These are phyloP conservation scores for Dendrocalamus sinicus DNA, from an alignment of 176 grass and related monocot species.

Conservation along the genomic window DNA sequence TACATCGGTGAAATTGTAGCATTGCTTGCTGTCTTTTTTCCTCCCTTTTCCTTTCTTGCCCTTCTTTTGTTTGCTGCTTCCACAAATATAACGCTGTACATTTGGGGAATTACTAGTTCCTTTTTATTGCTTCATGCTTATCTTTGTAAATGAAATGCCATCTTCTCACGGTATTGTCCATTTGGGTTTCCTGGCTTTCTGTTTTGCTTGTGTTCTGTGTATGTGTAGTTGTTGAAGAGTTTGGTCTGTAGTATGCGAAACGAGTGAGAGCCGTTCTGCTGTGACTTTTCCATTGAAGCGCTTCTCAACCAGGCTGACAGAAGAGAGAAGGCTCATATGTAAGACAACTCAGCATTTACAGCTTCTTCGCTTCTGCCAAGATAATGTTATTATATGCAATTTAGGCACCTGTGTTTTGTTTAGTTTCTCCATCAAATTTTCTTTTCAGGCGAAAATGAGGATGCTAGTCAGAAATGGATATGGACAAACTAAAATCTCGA, in stretches of 20 bases:
- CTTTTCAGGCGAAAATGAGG: constrained; percentile 39
- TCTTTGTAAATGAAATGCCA: constrained; percentile 37
- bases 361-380: neutral
- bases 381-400: neutral
- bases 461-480: neutral
- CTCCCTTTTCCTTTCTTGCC: neutral
- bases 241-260: too few relatives aligned
- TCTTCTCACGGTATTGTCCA: neutral
- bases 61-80: neutral
- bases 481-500: neutral
- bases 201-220: too few relatives aligned
- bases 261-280: neutral
- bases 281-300: constrained; percentile 2
- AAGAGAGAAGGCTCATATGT: neutral
- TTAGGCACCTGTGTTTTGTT: neutral
- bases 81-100: constrained; percentile 14
- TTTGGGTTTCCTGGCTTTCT: too few relatives aligned
- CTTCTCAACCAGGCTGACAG: neutral
- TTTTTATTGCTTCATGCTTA: neutral
- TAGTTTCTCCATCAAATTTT: constrained; percentile 15
- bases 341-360: neutral
- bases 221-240: too few relatives aligned
- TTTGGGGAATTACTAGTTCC: constrained; percentile 18
- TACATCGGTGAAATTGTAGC: neutral
- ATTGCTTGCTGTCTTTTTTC: neutral